Conservation (phyloP, 2,329 filamentous ascomycete genomes). For the Pseudogymnoascus sp. region DNA sequence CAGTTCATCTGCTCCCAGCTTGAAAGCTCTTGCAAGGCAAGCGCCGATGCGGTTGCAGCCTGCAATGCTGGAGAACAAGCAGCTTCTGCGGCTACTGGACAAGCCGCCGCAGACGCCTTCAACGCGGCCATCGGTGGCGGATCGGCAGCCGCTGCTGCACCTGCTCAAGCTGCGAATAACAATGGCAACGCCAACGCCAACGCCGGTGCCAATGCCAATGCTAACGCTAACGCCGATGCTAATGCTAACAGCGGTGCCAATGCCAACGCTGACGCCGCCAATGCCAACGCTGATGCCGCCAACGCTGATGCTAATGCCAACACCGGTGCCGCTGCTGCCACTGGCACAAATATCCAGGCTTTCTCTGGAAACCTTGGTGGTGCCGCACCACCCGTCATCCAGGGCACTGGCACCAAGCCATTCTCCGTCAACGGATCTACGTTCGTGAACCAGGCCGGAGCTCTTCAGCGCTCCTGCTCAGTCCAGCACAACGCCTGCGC, state of each 20-base stretch:
- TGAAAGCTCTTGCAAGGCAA: slow-evolving; percentile 18
- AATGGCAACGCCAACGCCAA: slow-evolving; percentile 9
- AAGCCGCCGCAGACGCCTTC: not conserved
- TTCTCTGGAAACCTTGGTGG: slow-evolving; percentile 44
- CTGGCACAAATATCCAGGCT: slow-evolving; percentile 32
- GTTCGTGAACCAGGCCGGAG: slow-evolving; percentile 49
- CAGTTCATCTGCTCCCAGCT: slow-evolving; percentile 39
- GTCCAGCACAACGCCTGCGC: slow-evolving; percentile 57
- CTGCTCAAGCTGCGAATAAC: slow-evolving; percentile 27
- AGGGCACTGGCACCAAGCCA: slow-evolving; percentile 42
- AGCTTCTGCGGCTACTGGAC: too few species aligned
- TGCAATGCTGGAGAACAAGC: too few species aligned
- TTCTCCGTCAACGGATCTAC: slow-evolving; percentile 50
- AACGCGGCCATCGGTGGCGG: slow-evolving; percentile 13
- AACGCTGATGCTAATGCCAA: not conserved
- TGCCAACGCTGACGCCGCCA: not conserved
- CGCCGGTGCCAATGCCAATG: slow-evolving; percentile 17
- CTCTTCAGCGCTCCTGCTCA: slow-evolving; percentile 54
- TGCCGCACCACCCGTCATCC: slow-evolving; percentile 40
- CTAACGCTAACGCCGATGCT: not conserved
- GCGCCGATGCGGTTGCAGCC: not conserved
- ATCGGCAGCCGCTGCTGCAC: not conserved
- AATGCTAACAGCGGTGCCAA: not conserved
- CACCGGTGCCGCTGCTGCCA: slow-evolving; percentile 2
- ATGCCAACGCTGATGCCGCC: not conserved